Conservation (phyloP, 23 red algal genomes). For the Gracilariopsis chorda region DNA sequence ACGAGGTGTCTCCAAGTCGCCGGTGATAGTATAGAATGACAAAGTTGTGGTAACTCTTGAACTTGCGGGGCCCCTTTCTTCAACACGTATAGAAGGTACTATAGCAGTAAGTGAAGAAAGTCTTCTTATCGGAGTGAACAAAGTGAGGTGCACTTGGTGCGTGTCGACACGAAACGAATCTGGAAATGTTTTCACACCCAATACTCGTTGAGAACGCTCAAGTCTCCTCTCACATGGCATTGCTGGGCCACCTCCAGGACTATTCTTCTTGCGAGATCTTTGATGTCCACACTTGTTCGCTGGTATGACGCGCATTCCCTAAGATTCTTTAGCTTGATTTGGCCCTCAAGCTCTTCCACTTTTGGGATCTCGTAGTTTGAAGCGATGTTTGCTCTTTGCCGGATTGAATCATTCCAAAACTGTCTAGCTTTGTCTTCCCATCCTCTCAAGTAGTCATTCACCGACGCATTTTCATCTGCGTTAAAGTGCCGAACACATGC, state of each 20-base stretch:
- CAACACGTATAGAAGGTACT: too few relatives aligned
- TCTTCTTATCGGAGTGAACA: too few relatives aligned
- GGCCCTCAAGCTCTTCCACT: not conserved
- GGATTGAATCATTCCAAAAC: slow-evolving; percentile 27
- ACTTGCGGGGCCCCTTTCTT: too few relatives aligned
- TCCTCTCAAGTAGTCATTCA: not conserved
- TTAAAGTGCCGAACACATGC: slow-evolving; percentile 66
- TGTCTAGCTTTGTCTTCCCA: not conserved
- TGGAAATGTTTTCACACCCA: too few relatives aligned
- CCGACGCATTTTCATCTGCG: not conserved
- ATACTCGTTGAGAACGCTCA: not conserved
- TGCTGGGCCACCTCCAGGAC: not conserved
- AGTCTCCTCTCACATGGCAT: slow-evolving; percentile 2
- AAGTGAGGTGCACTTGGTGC: too few relatives aligned
- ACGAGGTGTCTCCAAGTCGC: too few relatives aligned
- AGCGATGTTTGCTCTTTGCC: not conserved
- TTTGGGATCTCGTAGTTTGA: slow-evolving; percentile 24
- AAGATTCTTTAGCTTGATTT: not conserved
- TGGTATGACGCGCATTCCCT: slow-evolving; percentile 69
- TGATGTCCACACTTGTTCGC: slow-evolving; percentile 52
- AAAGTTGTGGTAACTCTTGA: too few relatives aligned
- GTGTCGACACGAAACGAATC: too few relatives aligned
- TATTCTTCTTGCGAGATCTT: slow-evolving; percentile 38
- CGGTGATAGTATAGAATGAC: too few relatives aligned
- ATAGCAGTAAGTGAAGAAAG: too few relatives aligned